Evolutionary conservation across 2,329 filamentous ascomycete genomes (phyloP).

Genomic region (Epichloe elymi): DNA sequence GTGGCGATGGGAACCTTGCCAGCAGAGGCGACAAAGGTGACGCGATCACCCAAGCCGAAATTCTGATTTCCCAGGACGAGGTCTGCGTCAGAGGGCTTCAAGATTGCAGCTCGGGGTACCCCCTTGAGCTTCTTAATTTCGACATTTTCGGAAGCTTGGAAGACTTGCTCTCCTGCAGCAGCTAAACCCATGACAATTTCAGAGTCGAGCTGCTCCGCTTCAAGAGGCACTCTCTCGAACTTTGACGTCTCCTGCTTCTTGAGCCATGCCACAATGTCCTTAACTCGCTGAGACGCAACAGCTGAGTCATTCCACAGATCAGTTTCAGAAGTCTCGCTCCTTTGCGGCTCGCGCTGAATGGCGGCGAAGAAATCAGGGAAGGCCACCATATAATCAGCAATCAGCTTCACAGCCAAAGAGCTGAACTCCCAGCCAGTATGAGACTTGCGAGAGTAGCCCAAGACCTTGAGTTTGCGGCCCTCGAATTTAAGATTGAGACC

Average conservation of each 20-base stretch:
- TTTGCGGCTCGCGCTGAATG: conserved; percentile 73
- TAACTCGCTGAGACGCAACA: conserved; percentile 65
- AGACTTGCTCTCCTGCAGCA: conserved; percentile 52
- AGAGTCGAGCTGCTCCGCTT: conserved; percentile 92
- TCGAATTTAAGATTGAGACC: conserved; percentile 97
- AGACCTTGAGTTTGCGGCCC: conserved; percentile 83
- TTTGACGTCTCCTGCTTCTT: conserved; percentile 84
- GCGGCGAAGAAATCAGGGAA: conserved; percentile 94
- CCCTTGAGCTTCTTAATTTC: conserved; percentile 59
- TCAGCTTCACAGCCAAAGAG: conserved; percentile 62
- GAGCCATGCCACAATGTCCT: conserved; percentile 88
- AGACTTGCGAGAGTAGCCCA: conserved; percentile 85
- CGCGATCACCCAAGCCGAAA: conserved; percentile 76
- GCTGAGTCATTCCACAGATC: conserved; percentile 70
- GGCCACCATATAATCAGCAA: conserved; percentile 79
- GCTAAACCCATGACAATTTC: conserved; percentile 76
- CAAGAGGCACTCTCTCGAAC: conserved; percentile 89
- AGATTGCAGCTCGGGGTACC: conserved; percentile 76
- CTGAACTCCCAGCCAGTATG: conserved; percentile 93
- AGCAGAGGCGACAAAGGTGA: conserved; percentile 84
- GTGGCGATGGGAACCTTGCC: conserved; percentile 91
- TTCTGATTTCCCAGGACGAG: conserved; percentile 75
- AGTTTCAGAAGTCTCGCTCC: conserved; percentile 69
- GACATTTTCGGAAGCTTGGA: conserved; percentile 35
- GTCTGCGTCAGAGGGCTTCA: conserved; percentile 94